phyloP scores from a whole-genome alignment of 371 early-diverging fungal species.

The Apophysomyces sp. region DNA sequence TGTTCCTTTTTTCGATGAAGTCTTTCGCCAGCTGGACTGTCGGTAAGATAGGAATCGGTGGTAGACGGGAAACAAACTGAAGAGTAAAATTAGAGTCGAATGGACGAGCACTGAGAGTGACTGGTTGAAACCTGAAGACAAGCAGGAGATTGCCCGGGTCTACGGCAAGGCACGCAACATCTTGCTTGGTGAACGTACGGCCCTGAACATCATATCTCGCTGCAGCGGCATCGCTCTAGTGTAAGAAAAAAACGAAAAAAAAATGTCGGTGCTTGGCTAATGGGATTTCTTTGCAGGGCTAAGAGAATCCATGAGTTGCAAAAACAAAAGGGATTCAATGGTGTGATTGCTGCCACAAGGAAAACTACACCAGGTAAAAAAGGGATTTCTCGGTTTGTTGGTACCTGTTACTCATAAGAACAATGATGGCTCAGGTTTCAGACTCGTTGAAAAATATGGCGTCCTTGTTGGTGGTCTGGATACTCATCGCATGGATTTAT shows the following conservation, averaged over 20 bases:
- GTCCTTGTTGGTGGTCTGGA: slow-evolving; percentile 96
- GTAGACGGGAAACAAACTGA: neutral
- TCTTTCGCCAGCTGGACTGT: slow-evolving; percentile 90
- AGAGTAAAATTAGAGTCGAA: slow-evolving; percentile 61
- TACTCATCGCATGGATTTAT: slow-evolving; percentile 95
- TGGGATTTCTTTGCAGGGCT: slow-evolving; percentile 28
- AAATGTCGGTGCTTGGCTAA: neutral
- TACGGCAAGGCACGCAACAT: slow-evolving; percentile 83
- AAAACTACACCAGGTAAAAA: slow-evolving; percentile 95
- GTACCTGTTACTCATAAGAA: neutral
- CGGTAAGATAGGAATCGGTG: slow-evolving; percentile 48
- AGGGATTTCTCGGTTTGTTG: neutral
- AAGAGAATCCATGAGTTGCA: slow-evolving; percentile 69
- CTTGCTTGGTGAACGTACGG: slow-evolving; percentile 92
- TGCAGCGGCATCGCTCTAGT: slow-evolving; percentile 94
- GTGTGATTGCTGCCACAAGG: slow-evolving; percentile 94
- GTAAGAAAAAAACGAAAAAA: slow-evolving; percentile 19
- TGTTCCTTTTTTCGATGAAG: slow-evolving; percentile 92
- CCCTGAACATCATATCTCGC: slow-evolving; percentile 92
- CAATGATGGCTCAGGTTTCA: slow-evolving; percentile 66
- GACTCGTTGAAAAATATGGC: slow-evolving; percentile 96
- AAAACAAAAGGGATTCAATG: slow-evolving; percentile 73
- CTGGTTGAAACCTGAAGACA: slow-evolving; percentile 65
- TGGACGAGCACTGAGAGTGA: slow-evolving; percentile 86
- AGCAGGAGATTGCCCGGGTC: slow-evolving; percentile 79